These are phyloP conservation scores for Amylocarpus encephaloides DNA, from an alignment of 2,329 filamentous ascomycete species.

Conservation along the genomic window DNA sequence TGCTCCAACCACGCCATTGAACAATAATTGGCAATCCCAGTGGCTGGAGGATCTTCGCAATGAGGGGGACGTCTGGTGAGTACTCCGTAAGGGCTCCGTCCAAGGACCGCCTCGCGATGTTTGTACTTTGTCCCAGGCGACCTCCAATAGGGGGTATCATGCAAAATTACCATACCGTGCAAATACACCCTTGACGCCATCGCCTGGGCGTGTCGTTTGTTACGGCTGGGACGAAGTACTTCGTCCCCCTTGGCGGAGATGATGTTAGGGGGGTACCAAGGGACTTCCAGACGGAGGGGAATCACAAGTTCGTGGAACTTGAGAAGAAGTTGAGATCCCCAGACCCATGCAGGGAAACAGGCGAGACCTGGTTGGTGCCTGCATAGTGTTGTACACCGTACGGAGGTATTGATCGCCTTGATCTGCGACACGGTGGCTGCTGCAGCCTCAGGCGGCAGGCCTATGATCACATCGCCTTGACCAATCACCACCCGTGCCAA, in stretches of 20 bases:
- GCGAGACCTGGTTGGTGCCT: constrained; percentile 9
- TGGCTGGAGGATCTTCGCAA: too few relatives aligned
- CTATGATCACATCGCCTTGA: background rate
- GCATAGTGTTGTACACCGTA: too few relatives aligned
- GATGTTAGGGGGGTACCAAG: background rate
- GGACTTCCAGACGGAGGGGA: background rate
- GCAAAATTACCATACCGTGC: background rate
- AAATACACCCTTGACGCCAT: background rate
- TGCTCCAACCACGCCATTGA: background rate
- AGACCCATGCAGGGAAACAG: background rate
- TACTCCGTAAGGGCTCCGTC: too few relatives aligned
- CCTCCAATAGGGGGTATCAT: background rate
- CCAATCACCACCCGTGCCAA: constrained; percentile 6
- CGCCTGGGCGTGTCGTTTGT: background rate
- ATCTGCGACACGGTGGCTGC: constrained; percentile 11
- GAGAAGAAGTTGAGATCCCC: background rate
- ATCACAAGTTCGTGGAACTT: background rate
- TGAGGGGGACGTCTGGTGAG: too few relatives aligned
- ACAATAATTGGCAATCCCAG: background rate
- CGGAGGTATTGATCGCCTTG: constrained; percentile 12
- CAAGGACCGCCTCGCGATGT: too few relatives aligned
- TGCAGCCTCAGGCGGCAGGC: background rate
- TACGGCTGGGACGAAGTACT: background rate
- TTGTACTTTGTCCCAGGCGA: too few relatives aligned
- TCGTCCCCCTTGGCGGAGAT: background rate